Evolutionary conservation across 2,329 filamentous ascomycete species (phyloP).

Genomic region (Ustulina deusta): DNA sequence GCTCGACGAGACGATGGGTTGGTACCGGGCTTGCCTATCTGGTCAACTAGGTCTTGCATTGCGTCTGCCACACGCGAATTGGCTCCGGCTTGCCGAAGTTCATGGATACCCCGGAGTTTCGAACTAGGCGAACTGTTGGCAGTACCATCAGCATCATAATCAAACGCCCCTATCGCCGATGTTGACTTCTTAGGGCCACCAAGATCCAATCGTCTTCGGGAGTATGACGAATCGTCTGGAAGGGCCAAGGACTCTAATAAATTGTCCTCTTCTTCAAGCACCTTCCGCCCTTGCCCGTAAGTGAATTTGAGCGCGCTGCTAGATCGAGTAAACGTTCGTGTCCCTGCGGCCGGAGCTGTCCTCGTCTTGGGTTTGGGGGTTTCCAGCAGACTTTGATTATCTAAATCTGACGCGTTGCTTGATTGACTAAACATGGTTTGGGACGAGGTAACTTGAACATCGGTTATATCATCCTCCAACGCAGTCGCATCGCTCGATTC

Average conservation of each 20-base stretch:
- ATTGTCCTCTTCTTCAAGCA: slow-evolving; percentile 51
- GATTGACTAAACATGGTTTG: slow-evolving; percentile 41
- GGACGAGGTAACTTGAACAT: slow-evolving; percentile 38
- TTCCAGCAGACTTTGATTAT: slow-evolving; percentile 42
- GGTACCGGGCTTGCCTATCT: slow-evolving; percentile 65
- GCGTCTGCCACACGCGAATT: slow-evolving; percentile 75
- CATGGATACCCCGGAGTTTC: slow-evolving; percentile 72
- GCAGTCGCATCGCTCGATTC: slow-evolving; percentile 40
- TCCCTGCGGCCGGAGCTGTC: slow-evolving; percentile 38
- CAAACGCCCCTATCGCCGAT: slow-evolving; percentile 43
- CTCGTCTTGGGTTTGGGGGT: slow-evolving; percentile 44
- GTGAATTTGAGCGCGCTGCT: slow-evolving; percentile 51
- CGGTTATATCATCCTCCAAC: slow-evolving; percentile 35
- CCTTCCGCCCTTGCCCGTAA: slow-evolving; percentile 50
- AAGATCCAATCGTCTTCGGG: slow-evolving; percentile 50
- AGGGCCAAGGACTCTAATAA: slow-evolving; percentile 48
- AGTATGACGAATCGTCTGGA: slow-evolving; percentile 42
- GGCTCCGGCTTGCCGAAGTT: slow-evolving; percentile 73
- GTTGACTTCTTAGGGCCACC: slow-evolving; percentile 44
- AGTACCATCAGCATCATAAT: slow-evolving; percentile 60
- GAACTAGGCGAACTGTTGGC: slow-evolving; percentile 58
- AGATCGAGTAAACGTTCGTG: slow-evolving; percentile 48
- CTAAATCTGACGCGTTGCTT: slow-evolving; percentile 40
- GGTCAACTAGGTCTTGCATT: slow-evolving; percentile 72
- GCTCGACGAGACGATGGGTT: slow-evolving; percentile 66